Base-by-base conservation (phyloP, 495 filamentous ascomycete genomes). In the Penicillium daleae region DNA sequence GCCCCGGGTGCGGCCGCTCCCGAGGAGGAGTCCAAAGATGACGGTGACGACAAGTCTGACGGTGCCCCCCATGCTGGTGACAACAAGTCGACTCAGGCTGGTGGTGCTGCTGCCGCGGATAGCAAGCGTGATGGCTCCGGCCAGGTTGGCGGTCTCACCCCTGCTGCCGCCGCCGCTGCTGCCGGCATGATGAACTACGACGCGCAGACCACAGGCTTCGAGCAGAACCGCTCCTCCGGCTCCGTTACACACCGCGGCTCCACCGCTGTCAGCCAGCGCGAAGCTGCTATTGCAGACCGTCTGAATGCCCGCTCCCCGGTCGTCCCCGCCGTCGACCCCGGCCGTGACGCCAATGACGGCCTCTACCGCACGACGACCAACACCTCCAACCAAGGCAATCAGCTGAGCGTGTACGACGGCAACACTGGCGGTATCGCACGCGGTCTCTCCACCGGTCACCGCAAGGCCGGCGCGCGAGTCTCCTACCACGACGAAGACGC, bases 1-100 rank as follows among this genome's bases (percentile, higher is more conserved):
- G 86, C 76, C 26, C 93, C 94, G 61, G 93, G 91, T 29, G 90
- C 85, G 37, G 90, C 88, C 46, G 81, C 80, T 61, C 86, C 85
- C 3, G 87, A 93, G 56, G 79, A 82, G 3, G 82, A 86, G 31
- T 89, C 90, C 8, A 78, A 82, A 24, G 70, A 79, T 6, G 83
- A 87, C 40, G 81, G 85, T 4, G 84, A 86, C 49, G 86, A 83
- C 9, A 91, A 90, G 21, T 57, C 59, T 37, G 62, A 66, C 26
- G 54, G 59, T 12, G 60, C 55, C 24, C 54, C 48, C 12, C 17
- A 56, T 33, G n/a, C 39, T 27, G 62, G 52, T 22, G 52, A 59
- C 26, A 37, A 37, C 57, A 62, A 66, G 24, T n/a, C 42, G 26
- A 57, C 50, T 46, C 21, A 17, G 27, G 49, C 39, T 31, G 65